These are phyloP conservation scores for Aspergillus cejpii DNA, from an alignment of 2,329 filamentous ascomycete species.

Conservation along the genomic window DNA sequence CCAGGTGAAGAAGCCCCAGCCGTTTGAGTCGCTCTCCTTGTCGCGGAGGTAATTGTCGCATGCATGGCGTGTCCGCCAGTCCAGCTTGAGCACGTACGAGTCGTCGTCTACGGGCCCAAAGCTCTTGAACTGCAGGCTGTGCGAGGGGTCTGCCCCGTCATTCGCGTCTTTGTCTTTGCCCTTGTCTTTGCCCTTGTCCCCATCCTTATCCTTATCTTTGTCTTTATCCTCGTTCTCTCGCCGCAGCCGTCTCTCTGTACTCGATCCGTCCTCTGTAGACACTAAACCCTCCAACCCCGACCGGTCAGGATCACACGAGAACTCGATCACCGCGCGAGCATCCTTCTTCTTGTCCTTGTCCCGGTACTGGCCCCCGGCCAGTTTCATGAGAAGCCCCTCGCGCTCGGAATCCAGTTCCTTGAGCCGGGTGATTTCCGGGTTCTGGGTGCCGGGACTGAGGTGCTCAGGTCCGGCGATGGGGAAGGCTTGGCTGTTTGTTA, in stretches of 20 bases:
- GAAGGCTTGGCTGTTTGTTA: conserved; percentile 52
- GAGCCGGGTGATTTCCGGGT: conserved; percentile 60
- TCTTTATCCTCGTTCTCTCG: conserved; percentile 13
- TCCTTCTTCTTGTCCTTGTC: conserved; percentile 53
- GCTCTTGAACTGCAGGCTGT: conserved; percentile 68
- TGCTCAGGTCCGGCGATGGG: conserved; percentile 68
- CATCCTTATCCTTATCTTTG: conserved; percentile 2
- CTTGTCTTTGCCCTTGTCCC: conserved; percentile 13
- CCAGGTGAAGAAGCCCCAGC: conserved; percentile 98
- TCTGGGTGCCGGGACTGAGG: conserved; percentile 43
- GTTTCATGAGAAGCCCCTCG: conserved; percentile 64
- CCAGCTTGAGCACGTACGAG: conserved; percentile 61
- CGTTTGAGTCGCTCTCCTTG: conserved; percentile 41
- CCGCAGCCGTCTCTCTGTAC: conserved; percentile 19
- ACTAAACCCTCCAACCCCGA: conserved; percentile 60
- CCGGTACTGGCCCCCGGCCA: conserved; percentile 55
- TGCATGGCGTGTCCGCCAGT: conserved; percentile 82
- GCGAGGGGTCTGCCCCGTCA: conserved; percentile 26
- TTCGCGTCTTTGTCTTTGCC: conserved; percentile 22
- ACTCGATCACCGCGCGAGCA: conserved; percentile 64
- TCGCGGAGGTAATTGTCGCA: conserved; percentile 58
- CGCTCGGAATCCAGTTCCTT: conserved; percentile 60
- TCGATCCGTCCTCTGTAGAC: conserved; percentile 18
- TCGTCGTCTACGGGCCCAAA: conserved; percentile 58
- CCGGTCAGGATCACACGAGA: conserved; percentile 67